Evolutionary conservation across 768 basidiomycete species (phyloP), one percentile per base, ranked within the genome.

Genomic region (Podaxis sp.): DNA sequence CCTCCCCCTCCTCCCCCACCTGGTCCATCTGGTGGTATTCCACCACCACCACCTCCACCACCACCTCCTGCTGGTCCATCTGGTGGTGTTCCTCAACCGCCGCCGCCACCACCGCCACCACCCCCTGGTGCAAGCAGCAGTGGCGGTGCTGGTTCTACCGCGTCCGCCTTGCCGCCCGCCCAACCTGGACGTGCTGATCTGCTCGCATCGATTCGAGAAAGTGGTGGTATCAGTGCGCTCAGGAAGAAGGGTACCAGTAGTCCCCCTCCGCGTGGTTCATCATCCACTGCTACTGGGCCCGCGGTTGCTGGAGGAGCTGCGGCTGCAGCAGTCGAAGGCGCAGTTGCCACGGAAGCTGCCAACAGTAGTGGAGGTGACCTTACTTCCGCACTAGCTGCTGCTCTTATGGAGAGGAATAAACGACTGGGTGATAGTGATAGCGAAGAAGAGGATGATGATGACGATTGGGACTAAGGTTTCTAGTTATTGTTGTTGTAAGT

Each of bases 351-450:
- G 7, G 75, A 72, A 14, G 72, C 68, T 11, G 74, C 74, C 0
- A 73, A 68, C 50, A 72, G 69, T 13, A 85, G 78, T 11, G 91
- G 88, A 10, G 88, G 82, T 0, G 88, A 95, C 73, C 71, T 96
- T 62, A 93, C 94, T 0, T 80, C 85, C 3, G 91, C 93, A 6
- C 76, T 97, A 50, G 95, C 93, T 4, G 89, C 85, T 52, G 94
- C 94, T 1, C 73, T 98, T 63, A 74, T 87, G 66, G 85, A 89
- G 70, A 76, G 95, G 65, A 96, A 91, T 70, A 93, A 90, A 76
- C 88, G 91, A 68, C 75, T 96, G 65, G 93, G 90, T 1, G 92
- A 94, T 65, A 91, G 89, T 67, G 90, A 91, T 65, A 88, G 90
- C 53, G 88, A 89, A 21, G 89, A 90, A 4, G 87, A 87, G 0